These are phyloP conservation scores for Acacia melanoxylon DNA, from an alignment of 306 rosid species.

Conservation along the genomic window DNA sequence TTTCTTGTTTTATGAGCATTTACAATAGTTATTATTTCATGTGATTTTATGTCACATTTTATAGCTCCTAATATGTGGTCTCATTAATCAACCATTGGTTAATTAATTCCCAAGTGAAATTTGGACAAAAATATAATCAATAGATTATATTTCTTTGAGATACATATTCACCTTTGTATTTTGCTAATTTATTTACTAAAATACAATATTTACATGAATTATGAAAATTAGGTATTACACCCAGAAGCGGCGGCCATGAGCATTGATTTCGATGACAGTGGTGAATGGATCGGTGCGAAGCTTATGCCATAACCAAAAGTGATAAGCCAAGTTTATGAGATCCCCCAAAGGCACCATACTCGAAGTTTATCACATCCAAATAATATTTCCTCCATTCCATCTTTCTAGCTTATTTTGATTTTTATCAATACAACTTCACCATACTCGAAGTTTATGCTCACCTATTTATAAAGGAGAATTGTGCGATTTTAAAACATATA, in stretches of 20 bases:
- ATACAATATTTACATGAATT: no score
- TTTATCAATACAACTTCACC: not conserved
- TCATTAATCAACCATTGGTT: no score
- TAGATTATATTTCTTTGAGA: no score
- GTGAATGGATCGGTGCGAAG: not conserved
- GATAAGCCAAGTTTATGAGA: not conserved
- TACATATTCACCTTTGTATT: no score
- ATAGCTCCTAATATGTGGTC: no score
- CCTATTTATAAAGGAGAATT: not conserved
- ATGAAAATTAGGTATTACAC: no score
- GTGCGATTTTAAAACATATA: not conserved
- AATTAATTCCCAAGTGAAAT: no score
- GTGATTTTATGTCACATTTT: no score
- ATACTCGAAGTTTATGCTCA: not conserved
- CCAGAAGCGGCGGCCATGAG: not conserved
- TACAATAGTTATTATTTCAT: no score
- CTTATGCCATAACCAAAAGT: not conserved
- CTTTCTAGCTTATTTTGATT: not conserved
- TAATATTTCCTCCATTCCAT: not conserved
- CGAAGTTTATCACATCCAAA: not conserved
- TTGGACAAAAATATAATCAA: no score
- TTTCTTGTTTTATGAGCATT: no score
- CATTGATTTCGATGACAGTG: not conserved
- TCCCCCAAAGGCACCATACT: not conserved
- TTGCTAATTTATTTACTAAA: no score